Conservation (phyloP, 1,139 yeast genomes). For the Blastobotrys persicus region DNA sequence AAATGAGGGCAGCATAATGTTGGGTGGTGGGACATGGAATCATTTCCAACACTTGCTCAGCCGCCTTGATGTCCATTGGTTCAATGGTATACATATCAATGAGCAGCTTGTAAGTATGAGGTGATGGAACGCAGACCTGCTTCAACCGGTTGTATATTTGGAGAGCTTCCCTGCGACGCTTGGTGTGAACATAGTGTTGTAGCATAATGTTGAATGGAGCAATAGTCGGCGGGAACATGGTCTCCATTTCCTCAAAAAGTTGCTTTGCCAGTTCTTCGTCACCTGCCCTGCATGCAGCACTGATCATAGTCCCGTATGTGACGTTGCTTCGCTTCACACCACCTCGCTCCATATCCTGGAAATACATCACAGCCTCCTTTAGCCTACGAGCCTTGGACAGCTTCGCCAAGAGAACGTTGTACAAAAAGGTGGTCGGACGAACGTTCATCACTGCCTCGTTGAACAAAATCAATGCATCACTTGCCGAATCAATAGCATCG, state of each 20-base stretch:
- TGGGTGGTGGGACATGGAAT: slow-evolving; percentile 36
- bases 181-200: slow-evolving; percentile 40
- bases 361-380: slow-evolving; percentile 34
- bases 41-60: slow-evolving; percentile 37
- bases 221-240: slow-evolving; percentile 34
- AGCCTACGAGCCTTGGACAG: slow-evolving; percentile 40
- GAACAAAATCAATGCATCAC: slow-evolving; percentile 37
- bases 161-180: slow-evolving; percentile 36
- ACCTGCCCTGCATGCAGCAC: slow-evolving; percentile 41
- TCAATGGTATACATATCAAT: slow-evolving; percentile 40
- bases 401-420: slow-evolving; percentile 40
- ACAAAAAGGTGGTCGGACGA: slow-evolving; percentile 37
- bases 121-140: slow-evolving; percentile 35
- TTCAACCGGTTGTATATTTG: slow-evolving; percentile 33
- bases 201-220: slow-evolving; percentile 44
- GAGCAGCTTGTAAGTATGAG: slow-evolving; percentile 42
- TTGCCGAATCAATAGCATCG: slow-evolving; percentile 35
- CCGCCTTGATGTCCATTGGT: slow-evolving; percentile 37
- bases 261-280: slow-evolving; percentile 36
- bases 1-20: slow-evolving; percentile 42
- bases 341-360: slow-evolving; percentile 36
- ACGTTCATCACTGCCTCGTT: slow-evolving; percentile 39
- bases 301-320: slow-evolving; percentile 44
- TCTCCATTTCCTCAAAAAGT: slow-evolving; percentile 40
- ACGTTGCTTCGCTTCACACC: slow-evolving; percentile 34